Conservation (phyloP, 495 filamentous ascomycete genomes). For the Aspergillus diversus region DNA sequence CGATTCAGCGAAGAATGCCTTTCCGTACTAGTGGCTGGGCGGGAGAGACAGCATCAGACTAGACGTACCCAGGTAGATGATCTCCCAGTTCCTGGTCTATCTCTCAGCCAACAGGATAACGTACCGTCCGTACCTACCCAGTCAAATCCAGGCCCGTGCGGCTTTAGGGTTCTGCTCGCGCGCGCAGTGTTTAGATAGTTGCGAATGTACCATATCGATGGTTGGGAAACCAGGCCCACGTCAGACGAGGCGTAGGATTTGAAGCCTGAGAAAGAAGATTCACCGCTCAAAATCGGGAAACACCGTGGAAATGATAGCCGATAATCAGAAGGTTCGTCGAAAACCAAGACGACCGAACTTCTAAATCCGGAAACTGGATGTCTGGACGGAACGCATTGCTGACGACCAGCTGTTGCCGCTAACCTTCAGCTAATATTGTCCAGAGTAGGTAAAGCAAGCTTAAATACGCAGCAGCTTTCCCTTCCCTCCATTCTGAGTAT, state of each 20-base stretch:
- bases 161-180: neutral
- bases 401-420: neutral
- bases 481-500: neutral
- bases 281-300: conserved; percentile 7
- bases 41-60: neutral
- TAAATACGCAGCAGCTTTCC: conserved; percentile 3
- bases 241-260: conserved; percentile 6
- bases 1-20: neutral
- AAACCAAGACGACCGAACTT: neutral
- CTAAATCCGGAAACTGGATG: conserved; percentile 1
- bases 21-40: neutral
- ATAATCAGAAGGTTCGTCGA: neutral
- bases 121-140: neutral
- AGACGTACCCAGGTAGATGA: neutral
- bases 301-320: neutral
- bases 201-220: neutral
- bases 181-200: conserved; percentile 1
- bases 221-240: neutral
- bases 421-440: neutral
- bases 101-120: conserved; percentile 1
- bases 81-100: neutral
- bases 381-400: conserved; percentile 2
- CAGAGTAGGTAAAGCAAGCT: conserved; percentile 1
- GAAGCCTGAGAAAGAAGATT: neutral
- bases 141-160: neutral